phyloP scores from a whole-genome alignment of 2,329 filamentous ascomycete species.

The Zymoseptoria pseudotritici region DNA sequence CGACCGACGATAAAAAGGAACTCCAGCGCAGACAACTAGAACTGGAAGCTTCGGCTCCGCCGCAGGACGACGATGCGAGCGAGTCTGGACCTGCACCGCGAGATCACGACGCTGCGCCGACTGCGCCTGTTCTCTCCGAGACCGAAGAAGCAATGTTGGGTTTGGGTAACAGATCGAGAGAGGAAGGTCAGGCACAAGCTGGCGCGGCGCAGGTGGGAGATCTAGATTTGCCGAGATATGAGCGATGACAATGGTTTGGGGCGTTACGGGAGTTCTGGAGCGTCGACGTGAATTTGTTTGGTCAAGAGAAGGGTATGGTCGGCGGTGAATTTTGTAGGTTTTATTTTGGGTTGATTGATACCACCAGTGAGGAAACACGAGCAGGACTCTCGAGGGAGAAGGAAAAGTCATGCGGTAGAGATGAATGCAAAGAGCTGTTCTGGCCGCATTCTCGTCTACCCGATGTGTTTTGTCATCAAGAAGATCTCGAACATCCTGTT shows the following conservation, averaged over 20 bases:
- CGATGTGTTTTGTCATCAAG: no score
- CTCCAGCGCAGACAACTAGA: slow-evolving; percentile 48
- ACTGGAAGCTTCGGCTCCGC: slow-evolving; percentile 37
- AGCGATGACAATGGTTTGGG: not conserved
- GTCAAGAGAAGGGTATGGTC: not conserved
- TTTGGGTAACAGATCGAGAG: not conserved
- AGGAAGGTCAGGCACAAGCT: not conserved
- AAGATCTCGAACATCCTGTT: no score
- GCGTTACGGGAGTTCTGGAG: not conserved
- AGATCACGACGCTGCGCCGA: slow-evolving; percentile 2
- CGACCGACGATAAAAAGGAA: slow-evolving; percentile 71
- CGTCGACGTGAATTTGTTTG: not conserved
- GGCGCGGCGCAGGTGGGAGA: not conserved
- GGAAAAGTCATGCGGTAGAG: no score
- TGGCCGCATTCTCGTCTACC: no score
- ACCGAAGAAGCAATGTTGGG: not conserved
- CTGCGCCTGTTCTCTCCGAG: slow-evolving; percentile 5
- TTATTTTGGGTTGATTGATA: no score
- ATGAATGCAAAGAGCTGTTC: no score
- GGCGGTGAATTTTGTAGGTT: not conserved
- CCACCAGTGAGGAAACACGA: no score
- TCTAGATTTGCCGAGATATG: not conserved
- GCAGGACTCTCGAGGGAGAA: no score
- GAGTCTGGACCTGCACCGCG: slow-evolving; percentile 4
- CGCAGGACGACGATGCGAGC: slow-evolving; percentile 5